These are phyloP conservation scores for Nectriaceae sp. DNA, from an alignment of 2,329 filamentous ascomycete species.

Conservation along the genomic window DNA sequence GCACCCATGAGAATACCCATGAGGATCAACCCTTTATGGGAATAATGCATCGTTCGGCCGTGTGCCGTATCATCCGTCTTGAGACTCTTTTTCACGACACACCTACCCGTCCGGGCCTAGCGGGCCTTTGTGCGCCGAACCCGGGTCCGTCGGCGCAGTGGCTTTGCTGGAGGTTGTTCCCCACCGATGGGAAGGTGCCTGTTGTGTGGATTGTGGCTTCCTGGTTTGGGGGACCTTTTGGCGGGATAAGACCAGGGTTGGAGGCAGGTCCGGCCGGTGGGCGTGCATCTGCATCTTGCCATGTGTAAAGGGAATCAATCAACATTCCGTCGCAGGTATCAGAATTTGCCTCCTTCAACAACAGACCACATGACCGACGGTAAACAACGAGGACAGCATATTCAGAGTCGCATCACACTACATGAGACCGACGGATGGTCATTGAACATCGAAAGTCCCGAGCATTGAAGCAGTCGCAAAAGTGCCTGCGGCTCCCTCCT, in stretches of 20 bases:
- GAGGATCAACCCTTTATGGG: no score
- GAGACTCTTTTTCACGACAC: not conserved
- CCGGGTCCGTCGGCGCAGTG: conserved; percentile 7
- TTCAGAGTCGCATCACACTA: no score
- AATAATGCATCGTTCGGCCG: no score
- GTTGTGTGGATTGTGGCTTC: conserved; percentile 19
- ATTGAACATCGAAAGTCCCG: no score
- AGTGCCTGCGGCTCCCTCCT: no score
- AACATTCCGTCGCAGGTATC: no score
- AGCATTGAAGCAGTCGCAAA: no score
- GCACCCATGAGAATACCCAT: not conserved
- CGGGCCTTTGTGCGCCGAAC: conserved; percentile 11
- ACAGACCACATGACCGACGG: no score
- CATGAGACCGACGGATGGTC: no score
- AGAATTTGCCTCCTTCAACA: no score
- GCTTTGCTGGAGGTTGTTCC: conserved; percentile 5
- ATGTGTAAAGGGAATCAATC: not conserved
- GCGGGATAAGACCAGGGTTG: conserved; percentile 25
- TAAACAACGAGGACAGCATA: no score
- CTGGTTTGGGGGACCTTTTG: conserved; percentile 31
- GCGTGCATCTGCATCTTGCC: not conserved
- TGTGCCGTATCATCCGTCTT: conserved; percentile 20
- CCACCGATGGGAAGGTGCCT: conserved; percentile 2
- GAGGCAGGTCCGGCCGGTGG: conserved; percentile 2
- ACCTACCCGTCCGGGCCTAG: conserved; percentile 29